Conservation (phyloP, 2,329 filamentous ascomycete genomes). For the Ophiocordyceps camponoti-saundersi region DNA sequence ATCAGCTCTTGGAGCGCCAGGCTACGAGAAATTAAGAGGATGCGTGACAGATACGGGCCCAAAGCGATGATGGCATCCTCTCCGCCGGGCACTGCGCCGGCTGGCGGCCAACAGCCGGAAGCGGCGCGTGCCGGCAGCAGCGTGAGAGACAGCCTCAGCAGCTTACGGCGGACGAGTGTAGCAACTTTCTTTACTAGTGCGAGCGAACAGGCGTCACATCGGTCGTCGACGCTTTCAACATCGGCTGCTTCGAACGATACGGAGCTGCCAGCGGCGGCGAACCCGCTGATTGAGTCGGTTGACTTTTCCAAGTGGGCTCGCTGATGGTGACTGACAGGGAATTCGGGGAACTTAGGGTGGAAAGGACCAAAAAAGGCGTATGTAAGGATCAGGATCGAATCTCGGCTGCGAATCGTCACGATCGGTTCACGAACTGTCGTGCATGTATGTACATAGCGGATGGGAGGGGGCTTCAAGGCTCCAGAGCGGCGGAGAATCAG, state of each 20-base stretch:
- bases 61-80: constrained; percentile 16
- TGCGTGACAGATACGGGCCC: constrained; percentile 51
- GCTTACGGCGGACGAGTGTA: constrained; percentile 44
- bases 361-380: not conserved
- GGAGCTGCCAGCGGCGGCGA: constrained; percentile 22
- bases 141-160: constrained; percentile 43
- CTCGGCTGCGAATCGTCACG: not conserved
- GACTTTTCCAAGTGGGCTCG: constrained; percentile 23
- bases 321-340: constrained; percentile 1
- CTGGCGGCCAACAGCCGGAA: constrained; percentile 4
- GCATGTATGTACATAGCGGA: not conserved
- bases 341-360: not conserved
- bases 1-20: constrained; percentile 81
- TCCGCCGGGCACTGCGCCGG: constrained; percentile 14
- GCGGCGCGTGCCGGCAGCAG: constrained; percentile 6
- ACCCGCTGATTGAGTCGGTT: constrained; percentile 18
- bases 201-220: constrained; percentile 38
- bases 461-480: no score
- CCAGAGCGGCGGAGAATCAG: no score
- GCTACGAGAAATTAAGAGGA: constrained; percentile 64
- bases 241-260: constrained; percentile 36
- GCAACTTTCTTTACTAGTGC: constrained; percentile 45
- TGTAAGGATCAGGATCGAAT: not conserved
- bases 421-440: not conserved
- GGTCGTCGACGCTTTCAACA: constrained; percentile 38